A percentile compares a stretch with the other conserved stretches of the same genome.
phyloP scores from a whole-genome alignment of 306 rosid species.

The Purshia tridentata region DNA sequence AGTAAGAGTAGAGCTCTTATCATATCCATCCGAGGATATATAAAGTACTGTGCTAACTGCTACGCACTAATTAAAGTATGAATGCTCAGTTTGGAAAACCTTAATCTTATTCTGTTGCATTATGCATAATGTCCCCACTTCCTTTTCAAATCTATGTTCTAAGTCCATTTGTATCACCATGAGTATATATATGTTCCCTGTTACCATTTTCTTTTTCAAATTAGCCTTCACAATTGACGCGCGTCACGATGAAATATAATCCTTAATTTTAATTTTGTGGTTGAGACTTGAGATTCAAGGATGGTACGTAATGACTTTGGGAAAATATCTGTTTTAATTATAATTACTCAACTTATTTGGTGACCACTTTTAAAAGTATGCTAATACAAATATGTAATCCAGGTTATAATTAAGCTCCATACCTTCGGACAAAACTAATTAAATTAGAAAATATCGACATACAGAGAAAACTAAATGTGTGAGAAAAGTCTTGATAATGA shows the following conservation, averaged over 20 bases:
- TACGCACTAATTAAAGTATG: no score
- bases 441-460: neutral
- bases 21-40: no score
- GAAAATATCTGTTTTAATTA: no score
- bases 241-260: neutral
- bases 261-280: neutral
- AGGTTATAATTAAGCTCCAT: neutral
- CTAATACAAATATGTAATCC: neutral
- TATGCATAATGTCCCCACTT: no score
- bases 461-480: neutral
- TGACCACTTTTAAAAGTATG: neutral
- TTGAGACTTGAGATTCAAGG: neutral
- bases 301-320: neutral
- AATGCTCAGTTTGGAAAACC: no score
- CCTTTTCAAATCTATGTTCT: no score
- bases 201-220: neutral
- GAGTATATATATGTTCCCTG: no score
- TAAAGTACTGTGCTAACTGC: no score
- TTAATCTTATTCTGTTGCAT: no score
- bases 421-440: neutral
- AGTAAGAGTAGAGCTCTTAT: no score
- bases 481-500: neutral
- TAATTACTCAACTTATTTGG: neutral
- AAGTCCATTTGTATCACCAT: no score
- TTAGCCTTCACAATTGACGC: neutral